These are phyloP conservation scores for Vigna unguiculata DNA, from an alignment of 306 rosid species.

Conservation along the genomic window DNA sequence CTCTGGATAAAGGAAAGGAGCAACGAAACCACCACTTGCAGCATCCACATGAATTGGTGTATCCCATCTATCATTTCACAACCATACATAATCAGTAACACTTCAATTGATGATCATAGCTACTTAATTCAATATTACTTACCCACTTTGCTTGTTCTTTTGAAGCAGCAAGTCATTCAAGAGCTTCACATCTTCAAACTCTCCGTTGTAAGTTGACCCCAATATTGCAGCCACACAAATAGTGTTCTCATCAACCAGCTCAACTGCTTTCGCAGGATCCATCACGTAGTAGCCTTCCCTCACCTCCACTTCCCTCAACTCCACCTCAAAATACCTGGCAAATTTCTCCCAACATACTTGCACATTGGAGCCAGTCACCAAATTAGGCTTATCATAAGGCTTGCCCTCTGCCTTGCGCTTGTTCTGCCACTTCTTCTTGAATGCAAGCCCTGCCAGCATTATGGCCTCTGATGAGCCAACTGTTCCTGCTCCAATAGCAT, in stretches of 20 bases:
- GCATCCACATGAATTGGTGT: slow-evolving; percentile 88
- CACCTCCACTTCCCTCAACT: slow-evolving; percentile 73
- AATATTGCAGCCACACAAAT: slow-evolving; percentile 83
- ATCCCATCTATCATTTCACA: slow-evolving; percentile 62
- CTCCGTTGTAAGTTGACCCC: slow-evolving; percentile 86
- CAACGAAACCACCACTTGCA: slow-evolving; percentile 85
- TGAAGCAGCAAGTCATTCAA: slow-evolving; percentile 64
- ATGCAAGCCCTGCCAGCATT: slow-evolving; percentile 88
- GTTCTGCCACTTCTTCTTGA: slow-evolving; percentile 85
- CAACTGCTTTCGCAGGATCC: slow-evolving; percentile 81
- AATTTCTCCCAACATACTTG: slow-evolving; percentile 88
- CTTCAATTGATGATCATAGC: not conserved
- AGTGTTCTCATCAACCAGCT: slow-evolving; percentile 84
- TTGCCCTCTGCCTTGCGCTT: slow-evolving; percentile 65
- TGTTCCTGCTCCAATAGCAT: slow-evolving; percentile 68
- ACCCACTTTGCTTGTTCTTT: slow-evolving; percentile 73
- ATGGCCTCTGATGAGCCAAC: slow-evolving; percentile 92
- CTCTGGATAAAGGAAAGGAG: slow-evolving; percentile 80
- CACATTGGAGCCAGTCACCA: slow-evolving; percentile 77
- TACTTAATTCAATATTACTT: slow-evolving; percentile 1
- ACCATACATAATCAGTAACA: not conserved
- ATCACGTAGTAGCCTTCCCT: slow-evolving; percentile 82
- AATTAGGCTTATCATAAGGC: slow-evolving; percentile 68
- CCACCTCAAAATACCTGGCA: slow-evolving; percentile 80
- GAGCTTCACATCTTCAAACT: slow-evolving; percentile 83